Conservation (phyloP, 1,284 basidiomycete genomes). For the Boletellus dicymbophilus region DNA sequence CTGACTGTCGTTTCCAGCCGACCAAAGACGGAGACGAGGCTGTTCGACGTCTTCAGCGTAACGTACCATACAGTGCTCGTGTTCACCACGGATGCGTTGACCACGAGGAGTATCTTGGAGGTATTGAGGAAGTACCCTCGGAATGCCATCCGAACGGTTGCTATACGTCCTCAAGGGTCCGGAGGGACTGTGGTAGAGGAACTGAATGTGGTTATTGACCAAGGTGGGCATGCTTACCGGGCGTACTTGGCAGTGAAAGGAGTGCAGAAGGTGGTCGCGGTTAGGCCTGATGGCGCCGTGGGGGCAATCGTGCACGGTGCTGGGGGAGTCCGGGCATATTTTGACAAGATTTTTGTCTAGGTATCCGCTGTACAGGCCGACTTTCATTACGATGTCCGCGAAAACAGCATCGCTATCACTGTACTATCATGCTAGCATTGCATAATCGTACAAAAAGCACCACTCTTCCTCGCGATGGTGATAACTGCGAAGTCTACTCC, state of each 20-base stretch:
- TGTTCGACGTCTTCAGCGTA: constrained; percentile 28
- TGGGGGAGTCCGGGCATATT: constrained; percentile 4
- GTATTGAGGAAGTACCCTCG: constrained; percentile 2
- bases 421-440: too few relatives aligned
- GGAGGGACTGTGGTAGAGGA: background rate
- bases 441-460: too few relatives aligned
- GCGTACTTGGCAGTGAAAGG: constrained; percentile 20
- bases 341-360: background rate
- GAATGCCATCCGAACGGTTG: background rate
- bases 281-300: constrained; percentile 40
- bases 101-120: constrained; percentile 7
- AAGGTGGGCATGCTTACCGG: constrained; percentile 21
- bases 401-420: too few relatives aligned
- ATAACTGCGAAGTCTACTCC: too few relatives aligned
- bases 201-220: constrained; percentile 14
- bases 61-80: constrained; percentile 26
- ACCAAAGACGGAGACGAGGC: constrained; percentile 1
- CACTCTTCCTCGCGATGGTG: too few relatives aligned
- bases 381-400: too few relatives aligned
- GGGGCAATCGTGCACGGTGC: constrained; percentile 35
- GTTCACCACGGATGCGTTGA: constrained; percentile 14
- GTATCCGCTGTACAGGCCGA: too few relatives aligned
- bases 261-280: constrained; percentile 20
- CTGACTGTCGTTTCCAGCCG: background rate
- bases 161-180: constrained; percentile 16